Evolutionary conservation across 225 moss, liverwort and hornwort species (phyloP), one percentile per base, ranked within the genome.

Genomic region (Pseudisothecium myosuroides): DNA sequence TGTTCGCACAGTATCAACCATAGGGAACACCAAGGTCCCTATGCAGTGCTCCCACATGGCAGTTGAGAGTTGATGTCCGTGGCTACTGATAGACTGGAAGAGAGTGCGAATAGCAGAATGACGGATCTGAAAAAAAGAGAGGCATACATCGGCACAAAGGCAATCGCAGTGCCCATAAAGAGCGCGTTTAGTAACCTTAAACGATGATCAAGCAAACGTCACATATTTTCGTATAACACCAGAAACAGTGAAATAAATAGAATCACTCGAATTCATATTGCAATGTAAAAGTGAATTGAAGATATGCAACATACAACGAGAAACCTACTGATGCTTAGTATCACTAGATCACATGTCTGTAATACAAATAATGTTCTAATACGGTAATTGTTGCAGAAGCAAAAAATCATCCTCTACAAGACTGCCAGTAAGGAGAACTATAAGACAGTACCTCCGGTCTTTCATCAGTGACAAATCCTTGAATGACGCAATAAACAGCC

Each of bases 91-190:
- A 68, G 97, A 97, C 91, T 99, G 99, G 88, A 97, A 99, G 88
- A 99, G 95, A 85, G 99, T 99, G 86, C 99, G 95, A 89, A 99
- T 99, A 55, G 99, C 96, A 72, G 97, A 96, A 92, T 99, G 97
- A 39, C 99, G 96, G 61, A 99, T 92, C 95, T 95, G 88, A 41
- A 77, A 88, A 52, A 52, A 87, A 83, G 16, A 49, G 41, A 90
- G 39, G 71, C 34, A 74, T 26, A 69, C 61, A 88, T 93, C 73
- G 93, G 88, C 91, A 90, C 50, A 88, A 88, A 29, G 71, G 59
- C 80, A 84, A 60, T 41, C 66, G 56, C 55, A 69, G 29, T 55
- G 65, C 49, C 37, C 56, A 26, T 43, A 50, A 84, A 87, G 26
- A 80, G 83, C n/a, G 55, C 26, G n/a, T 83, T 72, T 39, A 32